phyloP scores from a whole-genome alignment of 805 yeast genomes.

The Komagataella populi region DNA sequence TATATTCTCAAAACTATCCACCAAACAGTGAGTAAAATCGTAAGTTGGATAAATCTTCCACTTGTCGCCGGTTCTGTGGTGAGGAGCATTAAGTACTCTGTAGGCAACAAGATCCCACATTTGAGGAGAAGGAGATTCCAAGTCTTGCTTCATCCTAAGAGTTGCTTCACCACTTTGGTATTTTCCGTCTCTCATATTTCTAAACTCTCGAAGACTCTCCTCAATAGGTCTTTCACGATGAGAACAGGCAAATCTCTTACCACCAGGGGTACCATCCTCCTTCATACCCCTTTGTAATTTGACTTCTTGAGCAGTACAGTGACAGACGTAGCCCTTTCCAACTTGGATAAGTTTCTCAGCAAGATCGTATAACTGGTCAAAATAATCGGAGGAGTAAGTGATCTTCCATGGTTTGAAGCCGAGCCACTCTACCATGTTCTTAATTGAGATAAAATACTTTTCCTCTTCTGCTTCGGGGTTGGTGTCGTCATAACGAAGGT shows the following conservation, averaged over 20 bases:
- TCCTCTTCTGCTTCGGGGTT: constrained; percentile 99
- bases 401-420: constrained; percentile 91
- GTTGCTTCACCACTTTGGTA: constrained; percentile 88
- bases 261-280: constrained; percentile 89
- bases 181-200: constrained; percentile 84
- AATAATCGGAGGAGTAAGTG: constrained; percentile 93
- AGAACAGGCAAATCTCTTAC: constrained; percentile 73
- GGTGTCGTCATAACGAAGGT: constrained; percentile 91
- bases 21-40: constrained; percentile 98
- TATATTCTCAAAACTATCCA: constrained; percentile 93
- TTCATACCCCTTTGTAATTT: constrained; percentile 82
- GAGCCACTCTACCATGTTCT: constrained; percentile 81
- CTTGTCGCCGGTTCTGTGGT: constrained; percentile 91
- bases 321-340: constrained; percentile 83
- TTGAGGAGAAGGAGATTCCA: constrained; percentile 85
- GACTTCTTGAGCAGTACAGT: constrained; percentile 85
- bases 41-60: constrained; percentile 99
- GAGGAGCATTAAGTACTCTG: constrained; percentile 83
- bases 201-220: constrained; percentile 66
- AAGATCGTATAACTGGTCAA: constrained; percentile 74
- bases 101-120: constrained; percentile 99
- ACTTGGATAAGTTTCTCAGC: constrained; percentile 69
- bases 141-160: constrained; percentile 92
- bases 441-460: constrained; percentile 71
- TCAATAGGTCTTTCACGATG: constrained; percentile 63